phyloP scores from a whole-genome alignment of 2,329 filamentous ascomycete genomes.

The Colletotrichum horii region DNA sequence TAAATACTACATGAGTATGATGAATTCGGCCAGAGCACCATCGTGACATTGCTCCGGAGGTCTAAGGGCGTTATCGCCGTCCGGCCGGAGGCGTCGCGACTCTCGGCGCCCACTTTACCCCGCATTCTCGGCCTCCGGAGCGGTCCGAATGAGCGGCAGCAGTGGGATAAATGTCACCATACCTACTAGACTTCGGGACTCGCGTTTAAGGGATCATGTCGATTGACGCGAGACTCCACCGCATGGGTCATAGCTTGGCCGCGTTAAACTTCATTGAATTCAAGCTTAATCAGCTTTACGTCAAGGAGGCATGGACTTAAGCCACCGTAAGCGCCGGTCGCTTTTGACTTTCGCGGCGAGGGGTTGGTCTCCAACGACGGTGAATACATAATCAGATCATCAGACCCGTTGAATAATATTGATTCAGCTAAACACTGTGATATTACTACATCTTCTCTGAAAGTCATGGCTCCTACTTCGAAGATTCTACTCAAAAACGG shows the following conservation, averaged over 20 bases:
- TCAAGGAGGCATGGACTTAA: not conserved
- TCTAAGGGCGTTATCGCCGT: accelerated
- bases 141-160: not conserved
- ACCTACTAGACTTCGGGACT: not conserved
- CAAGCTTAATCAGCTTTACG: not conserved
- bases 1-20: too few relatives aligned
- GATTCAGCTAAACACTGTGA: accelerated
- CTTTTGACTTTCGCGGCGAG: not conserved
- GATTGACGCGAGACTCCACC: not conserved
- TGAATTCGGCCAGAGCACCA: too few relatives aligned
- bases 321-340: not conserved
- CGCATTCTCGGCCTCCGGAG: not conserved
- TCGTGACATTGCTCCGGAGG: not conserved
- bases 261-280: not conserved
- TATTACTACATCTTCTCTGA: not conserved
- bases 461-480: not conserved
- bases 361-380: not conserved
- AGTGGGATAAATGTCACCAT: not conserved
- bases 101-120: not conserved
- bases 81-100: not conserved
- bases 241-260: not conserved
- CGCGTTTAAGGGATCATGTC: not conserved
- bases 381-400: not conserved
- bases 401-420: not conserved
- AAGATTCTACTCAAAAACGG: not conserved